Evolutionary conservation across 768 basidiomycete genomes (phyloP), one percentile per base, ranked within the genome.

Genomic region (Agaricus blazei): DNA sequence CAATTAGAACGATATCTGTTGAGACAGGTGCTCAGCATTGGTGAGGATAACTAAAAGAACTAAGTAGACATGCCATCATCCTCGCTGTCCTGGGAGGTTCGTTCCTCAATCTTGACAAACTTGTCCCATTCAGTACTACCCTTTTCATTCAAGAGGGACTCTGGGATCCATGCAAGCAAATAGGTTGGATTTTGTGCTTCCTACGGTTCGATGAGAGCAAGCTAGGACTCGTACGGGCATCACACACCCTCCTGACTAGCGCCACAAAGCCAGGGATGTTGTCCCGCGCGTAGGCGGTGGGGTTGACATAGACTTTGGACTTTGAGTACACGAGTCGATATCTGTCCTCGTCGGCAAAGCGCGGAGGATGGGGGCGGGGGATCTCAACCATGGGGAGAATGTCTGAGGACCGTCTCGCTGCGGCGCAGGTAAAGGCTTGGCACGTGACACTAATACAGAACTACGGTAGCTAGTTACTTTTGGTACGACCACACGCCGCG

Each of bases 401-500:
- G 73, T 74, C 79, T 81, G 29, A 45, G 15, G 40, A 31, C 31
- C 12, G 51, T 26, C 23, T n/a, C 31, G 23, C 52, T 54, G 52
- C 52, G 52, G 44, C 51, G 43, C 27, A 26, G 14, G 6, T 24
- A 23, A 44, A 50, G 54, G 49, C 54, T 49, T 56, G 15, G 9
- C 54, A 56, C 54, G 54, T 56, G 54, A 56, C 41, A 49, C 41
- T 38, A 19, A 46, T 11, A n/a, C 28, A 48, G 42, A 44, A 38
- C 37, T 51, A 50, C 7, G 51, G 34, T 54, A 52, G 51, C 51
- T 52, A 41, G 9, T 82, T 86, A 98, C 81, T 96, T 95, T 81
- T 87, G 81, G 85, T 90, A 92, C 62, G 86, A 88, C 93, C 93
- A 98, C 69, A 93, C 93, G 72, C 93, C 93, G 71, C 91, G 87